phyloP scores from a whole-genome alignment of 1,284 basidiomycete species.

The Phellopilus nigrolimitatus region DNA sequence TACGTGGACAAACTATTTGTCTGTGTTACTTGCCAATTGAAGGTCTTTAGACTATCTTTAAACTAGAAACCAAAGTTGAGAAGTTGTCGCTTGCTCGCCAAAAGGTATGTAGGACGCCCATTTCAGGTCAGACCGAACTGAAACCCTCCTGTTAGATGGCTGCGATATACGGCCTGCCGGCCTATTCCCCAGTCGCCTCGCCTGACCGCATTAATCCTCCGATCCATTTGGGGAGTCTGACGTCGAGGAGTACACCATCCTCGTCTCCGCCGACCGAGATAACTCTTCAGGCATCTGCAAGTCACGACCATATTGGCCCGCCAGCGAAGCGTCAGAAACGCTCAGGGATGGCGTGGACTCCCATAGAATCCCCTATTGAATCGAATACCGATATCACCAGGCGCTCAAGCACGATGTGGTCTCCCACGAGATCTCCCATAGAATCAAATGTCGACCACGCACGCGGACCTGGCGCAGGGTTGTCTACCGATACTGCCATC shows the following conservation, averaged over 20 bases:
- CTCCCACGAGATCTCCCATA: too few species aligned
- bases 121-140: not conserved
- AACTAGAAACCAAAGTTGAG: not conserved
- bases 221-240: not conserved
- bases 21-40: not conserved
- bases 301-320: not conserved
- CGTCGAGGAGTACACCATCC: slow-evolving; percentile 4
- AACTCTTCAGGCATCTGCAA: not conserved
- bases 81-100: not conserved
- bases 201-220: slow-evolving; percentile 10
- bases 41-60: not conserved
- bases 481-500: too few species aligned
- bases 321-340: slow-evolving; percentile 11
- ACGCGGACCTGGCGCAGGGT: too few species aligned
- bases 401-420: not conserved
- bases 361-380: not conserved
- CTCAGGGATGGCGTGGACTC: not conserved
- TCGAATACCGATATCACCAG: not conserved
- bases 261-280: slow-evolving; percentile 6
- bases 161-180: slow-evolving; percentile 14
- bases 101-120: not conserved
- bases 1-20: not conserved
- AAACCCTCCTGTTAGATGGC: slow-evolving; percentile 10
- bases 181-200: slow-evolving; percentile 1
- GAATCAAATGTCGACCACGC: too few species aligned